Evolutionary conservation across 148 eudicot species (phyloP).

Genomic region (Persicaria maculosa): DNA sequence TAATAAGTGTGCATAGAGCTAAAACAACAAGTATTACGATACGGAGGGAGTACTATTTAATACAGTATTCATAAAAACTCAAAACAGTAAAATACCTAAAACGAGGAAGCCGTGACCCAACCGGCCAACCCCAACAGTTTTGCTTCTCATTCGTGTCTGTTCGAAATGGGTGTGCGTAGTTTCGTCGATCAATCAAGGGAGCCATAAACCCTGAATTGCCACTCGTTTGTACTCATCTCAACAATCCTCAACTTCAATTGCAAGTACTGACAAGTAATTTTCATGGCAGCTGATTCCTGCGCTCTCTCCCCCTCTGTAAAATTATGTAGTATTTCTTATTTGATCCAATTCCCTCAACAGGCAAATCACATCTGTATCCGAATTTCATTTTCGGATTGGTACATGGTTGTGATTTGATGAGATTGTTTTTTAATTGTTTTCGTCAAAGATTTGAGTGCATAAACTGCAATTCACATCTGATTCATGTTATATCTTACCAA

Average conservation of each 20-base stretch:
- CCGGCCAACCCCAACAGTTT: neutral
- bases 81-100: too few relatives aligned
- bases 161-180: neutral
- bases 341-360: neutral
- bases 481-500: neutral
- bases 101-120: too few relatives aligned
- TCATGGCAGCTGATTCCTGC: neutral
- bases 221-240: neutral
- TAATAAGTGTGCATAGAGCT: too few relatives aligned
- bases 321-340: neutral
- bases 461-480: neutral
- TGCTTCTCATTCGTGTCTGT: neutral
- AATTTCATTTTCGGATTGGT: neutral
- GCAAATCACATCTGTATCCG: neutral
- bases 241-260: neutral
- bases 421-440: neutral
- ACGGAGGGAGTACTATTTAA: too few relatives aligned
- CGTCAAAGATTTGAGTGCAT: neutral
- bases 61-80: too few relatives aligned
- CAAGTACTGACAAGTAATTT: neutral
- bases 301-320: neutral
- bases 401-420: neutral
- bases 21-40: too few relatives aligned
- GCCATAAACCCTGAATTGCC: neutral
- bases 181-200: neutral